Evolutionary conservation across 2,329 filamentous ascomycete genomes (phyloP).

Genomic region (Aquanectria penicillioides): DNA sequence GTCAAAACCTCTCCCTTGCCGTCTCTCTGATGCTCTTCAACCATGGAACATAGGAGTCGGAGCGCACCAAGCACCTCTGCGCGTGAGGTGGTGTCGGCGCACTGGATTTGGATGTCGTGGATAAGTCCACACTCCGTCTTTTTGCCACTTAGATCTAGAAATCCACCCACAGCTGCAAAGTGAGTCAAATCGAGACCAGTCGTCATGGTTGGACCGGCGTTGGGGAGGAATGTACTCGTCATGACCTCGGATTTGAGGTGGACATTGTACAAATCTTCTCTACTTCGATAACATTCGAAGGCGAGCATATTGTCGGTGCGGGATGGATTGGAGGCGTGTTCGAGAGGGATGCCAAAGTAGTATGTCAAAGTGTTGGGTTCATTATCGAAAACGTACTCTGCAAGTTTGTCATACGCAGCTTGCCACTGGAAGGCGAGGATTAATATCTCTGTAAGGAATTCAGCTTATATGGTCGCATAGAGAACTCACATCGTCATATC

Average conservation of each 20-base stretch:
- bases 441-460: neutral
- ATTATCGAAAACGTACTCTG: conserved; percentile 45
- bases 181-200: conserved; percentile 39
- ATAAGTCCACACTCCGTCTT: conserved; percentile 38
- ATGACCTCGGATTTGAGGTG: conserved; percentile 36
- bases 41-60: conserved; percentile 26
- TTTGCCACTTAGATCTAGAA: conserved; percentile 30
- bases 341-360: conserved; percentile 53
- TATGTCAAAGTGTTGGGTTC: conserved; percentile 52
- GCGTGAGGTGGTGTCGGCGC: conserved; percentile 17
- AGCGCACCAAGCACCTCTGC: conserved; percentile 27
- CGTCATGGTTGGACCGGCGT: conserved; percentile 32
- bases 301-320: conserved; percentile 37
- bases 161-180: conserved; percentile 33
- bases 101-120: conserved; percentile 34
- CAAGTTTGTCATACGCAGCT: conserved; percentile 51
- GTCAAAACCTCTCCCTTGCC: conserved; percentile 32
- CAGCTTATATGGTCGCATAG: neutral
- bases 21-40: conserved; percentile 25
- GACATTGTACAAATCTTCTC: conserved; percentile 35
- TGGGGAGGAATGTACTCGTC: conserved; percentile 31
- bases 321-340: conserved; percentile 31
- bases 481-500: conserved; percentile 44
- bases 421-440: conserved; percentile 46
- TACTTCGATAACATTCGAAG: conserved; percentile 34